Percentiles rank a stretch among this genome's conserved stretches.
phyloP scores from a whole-genome alignment of 371 early-diverging fungal genomes.

The Mucor mucedo region DNA sequence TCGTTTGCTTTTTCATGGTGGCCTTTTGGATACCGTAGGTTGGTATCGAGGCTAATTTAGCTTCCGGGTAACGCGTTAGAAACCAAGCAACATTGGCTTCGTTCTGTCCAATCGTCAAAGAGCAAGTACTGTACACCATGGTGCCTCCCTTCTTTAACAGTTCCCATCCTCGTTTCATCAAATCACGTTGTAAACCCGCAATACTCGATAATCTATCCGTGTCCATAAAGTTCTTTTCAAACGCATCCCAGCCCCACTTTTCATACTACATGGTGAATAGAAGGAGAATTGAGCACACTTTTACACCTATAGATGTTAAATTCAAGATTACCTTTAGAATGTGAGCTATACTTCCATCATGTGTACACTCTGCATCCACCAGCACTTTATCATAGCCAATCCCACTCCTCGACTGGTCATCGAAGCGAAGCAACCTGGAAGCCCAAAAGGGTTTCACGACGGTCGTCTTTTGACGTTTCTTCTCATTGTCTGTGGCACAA shows the following conservation, averaged over 20 bases:
- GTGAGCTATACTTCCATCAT: slow-evolving; percentile 93
- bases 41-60: slow-evolving; percentile 58
- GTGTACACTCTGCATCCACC: slow-evolving; percentile 97
- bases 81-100: slow-evolving; percentile 84
- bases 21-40: slow-evolving; percentile 31
- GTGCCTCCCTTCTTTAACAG: slow-evolving; percentile 73
- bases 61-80: slow-evolving; percentile 51
- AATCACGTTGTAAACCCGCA: slow-evolving; percentile 52
- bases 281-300: neutral
- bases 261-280: slow-evolving; percentile 46
- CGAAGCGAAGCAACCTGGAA: slow-evolving; percentile 68
- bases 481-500: neutral
- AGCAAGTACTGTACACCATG: slow-evolving; percentile 90
- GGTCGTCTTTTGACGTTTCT: slow-evolving; percentile 17
- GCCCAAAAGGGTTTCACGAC: slow-evolving; percentile 76
- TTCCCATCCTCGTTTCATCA: slow-evolving; percentile 76
- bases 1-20: slow-evolving; percentile 56
- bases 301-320: neutral
- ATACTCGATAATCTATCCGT: slow-evolving; percentile 57
- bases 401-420: slow-evolving; percentile 49
- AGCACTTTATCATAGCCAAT: slow-evolving; percentile 84
- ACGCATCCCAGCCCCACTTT: slow-evolving; percentile 76
- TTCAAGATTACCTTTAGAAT: slow-evolving; percentile 64
- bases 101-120: slow-evolving; percentile 79
- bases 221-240: slow-evolving; percentile 72